Conservation (phyloP, 345 rosid species). For the Turnera subulata region DNA sequence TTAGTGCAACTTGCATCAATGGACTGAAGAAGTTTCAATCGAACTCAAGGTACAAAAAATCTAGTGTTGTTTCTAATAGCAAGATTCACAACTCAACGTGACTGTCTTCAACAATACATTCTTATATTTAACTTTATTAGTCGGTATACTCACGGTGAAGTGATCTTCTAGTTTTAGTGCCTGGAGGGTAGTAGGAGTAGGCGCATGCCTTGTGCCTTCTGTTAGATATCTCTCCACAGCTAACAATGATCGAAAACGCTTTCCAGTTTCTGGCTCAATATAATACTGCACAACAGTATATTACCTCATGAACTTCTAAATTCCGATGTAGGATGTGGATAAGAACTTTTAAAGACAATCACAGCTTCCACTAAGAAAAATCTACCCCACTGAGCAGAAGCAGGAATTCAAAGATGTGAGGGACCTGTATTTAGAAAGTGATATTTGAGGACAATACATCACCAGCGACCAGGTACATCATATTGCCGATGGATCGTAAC, state of each 20-base stretch:
- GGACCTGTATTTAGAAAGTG: no score
- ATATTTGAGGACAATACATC: no score
- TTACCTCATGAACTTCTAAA: background rate
- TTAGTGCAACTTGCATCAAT: background rate
- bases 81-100: background rate
- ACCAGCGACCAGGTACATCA: no score
- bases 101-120: background rate
- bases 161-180: slow-evolving; percentile 3
- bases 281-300: slow-evolving; percentile 26
- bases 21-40: background rate
- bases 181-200: no score
- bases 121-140: background rate
- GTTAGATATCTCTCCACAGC: slow-evolving; percentile 27
- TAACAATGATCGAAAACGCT: slow-evolving; percentile 24
- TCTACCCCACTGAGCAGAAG: background rate
- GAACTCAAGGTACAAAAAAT: background rate
- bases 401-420: no score
- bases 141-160: slow-evolving; percentile 5
- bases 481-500: no score
- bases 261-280: slow-evolving; percentile 39
- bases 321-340: slow-evolving; percentile 1
- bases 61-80: no score
- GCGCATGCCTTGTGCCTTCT: background rate
- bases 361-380: background rate
- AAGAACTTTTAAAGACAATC: slow-evolving; percentile 3